A percentile compares a stretch with the other conserved stretches of the same genome.
Evolutionary conservation across 768 basidiomycete genomes (phyloP).

Genomic region (Boletus tylopilopsis): DNA sequence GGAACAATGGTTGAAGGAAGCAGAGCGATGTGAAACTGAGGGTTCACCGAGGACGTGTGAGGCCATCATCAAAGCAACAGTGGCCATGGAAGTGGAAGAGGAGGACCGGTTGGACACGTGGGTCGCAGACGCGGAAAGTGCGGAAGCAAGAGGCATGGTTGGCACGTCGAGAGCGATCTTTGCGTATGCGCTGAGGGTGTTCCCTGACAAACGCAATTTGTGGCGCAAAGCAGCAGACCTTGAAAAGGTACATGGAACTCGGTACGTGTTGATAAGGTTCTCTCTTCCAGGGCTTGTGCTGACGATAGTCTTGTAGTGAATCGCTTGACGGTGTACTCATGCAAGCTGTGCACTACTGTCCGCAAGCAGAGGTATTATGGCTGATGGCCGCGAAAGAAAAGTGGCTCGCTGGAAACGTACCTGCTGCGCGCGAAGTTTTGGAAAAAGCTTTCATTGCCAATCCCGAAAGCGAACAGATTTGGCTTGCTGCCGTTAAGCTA

Average conservation of each 20-base stretch:
- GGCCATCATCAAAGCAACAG: constrained; percentile 91
- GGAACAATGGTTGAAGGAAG: constrained; percentile 97
- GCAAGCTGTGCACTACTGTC: constrained; percentile 85
- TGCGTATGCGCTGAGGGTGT: constrained; percentile 88
- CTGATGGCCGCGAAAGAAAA: constrained; percentile 98
- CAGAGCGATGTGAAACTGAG: constrained; percentile 85
- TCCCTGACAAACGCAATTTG: constrained; percentile 77
- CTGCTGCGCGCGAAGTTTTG: constrained; percentile 85
- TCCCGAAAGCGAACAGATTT: constrained; percentile 95
- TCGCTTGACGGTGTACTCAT: constrained; percentile 77
- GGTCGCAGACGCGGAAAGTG: constrained; percentile 87
- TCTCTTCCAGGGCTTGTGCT: not conserved
- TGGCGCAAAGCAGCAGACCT: constrained; percentile 93
- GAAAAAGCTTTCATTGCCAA: constrained; percentile 91
- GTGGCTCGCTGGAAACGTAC: constrained; percentile 87
- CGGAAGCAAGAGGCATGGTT: constrained; percentile 67
- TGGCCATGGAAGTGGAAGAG: constrained; percentile 92
- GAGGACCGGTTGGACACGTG: constrained; percentile 89
- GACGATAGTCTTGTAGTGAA: constrained; percentile 44
- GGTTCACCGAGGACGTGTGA: constrained; percentile 85
- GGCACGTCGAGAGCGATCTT: constrained; percentile 85
- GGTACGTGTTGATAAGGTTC: constrained; percentile 39
- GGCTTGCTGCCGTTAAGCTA: constrained; percentile 95
- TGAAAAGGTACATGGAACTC: constrained; percentile 86
- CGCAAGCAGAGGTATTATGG: constrained; percentile 96